Evolutionary conservation across 768 basidiomycete genomes (phyloP).

Genomic region (Boletus vermiculosoides): DNA sequence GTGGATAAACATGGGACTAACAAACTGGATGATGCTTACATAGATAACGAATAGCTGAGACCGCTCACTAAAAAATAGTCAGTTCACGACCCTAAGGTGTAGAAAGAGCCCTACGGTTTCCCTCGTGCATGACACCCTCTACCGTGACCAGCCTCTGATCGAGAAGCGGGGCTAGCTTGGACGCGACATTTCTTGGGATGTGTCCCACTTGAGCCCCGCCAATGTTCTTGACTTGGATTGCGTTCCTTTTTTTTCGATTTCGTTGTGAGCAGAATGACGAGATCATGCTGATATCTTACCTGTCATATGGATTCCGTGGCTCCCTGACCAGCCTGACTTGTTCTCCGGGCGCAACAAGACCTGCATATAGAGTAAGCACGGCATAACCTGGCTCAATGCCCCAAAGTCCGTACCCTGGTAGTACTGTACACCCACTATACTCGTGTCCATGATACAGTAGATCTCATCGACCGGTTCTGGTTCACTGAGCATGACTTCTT

Average conservation of each 20-base stretch:
- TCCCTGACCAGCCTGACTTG: slow-evolving; percentile 68
- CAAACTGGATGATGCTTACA: slow-evolving; percentile 43
- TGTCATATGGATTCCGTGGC: slow-evolving; percentile 66
- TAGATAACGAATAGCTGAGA: slow-evolving; percentile 52
- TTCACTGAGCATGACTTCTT: slow-evolving; percentile 41
- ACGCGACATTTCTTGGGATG: slow-evolving; percentile 58
- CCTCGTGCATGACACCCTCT: slow-evolving; percentile 67
- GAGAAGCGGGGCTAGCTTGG: slow-evolving; percentile 66
- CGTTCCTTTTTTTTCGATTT: slow-evolving; percentile 49
- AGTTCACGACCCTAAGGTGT: not conserved
- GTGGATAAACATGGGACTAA: not conserved
- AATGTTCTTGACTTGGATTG: slow-evolving; percentile 82
- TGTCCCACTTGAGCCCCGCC: slow-evolving; percentile 76
- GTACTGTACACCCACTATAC: slow-evolving; percentile 82
- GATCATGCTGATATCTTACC: slow-evolving; percentile 35
- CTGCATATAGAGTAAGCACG: slow-evolving; percentile 36
- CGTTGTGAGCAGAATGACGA: not conserved
- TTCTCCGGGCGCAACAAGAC: slow-evolving; percentile 77
- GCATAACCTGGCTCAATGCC: not conserved
- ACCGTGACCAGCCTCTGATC: slow-evolving; percentile 62
- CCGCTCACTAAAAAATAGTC: slow-evolving; percentile 38
- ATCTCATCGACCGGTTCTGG: slow-evolving; percentile 64
- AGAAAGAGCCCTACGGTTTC: slow-evolving; percentile 51
- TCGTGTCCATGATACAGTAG: slow-evolving; percentile 56
- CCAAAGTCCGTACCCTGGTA: slow-evolving; percentile 52